Base-by-base conservation (phyloP, 139 green algal genomes). In the Eudorina sp. region DNA sequence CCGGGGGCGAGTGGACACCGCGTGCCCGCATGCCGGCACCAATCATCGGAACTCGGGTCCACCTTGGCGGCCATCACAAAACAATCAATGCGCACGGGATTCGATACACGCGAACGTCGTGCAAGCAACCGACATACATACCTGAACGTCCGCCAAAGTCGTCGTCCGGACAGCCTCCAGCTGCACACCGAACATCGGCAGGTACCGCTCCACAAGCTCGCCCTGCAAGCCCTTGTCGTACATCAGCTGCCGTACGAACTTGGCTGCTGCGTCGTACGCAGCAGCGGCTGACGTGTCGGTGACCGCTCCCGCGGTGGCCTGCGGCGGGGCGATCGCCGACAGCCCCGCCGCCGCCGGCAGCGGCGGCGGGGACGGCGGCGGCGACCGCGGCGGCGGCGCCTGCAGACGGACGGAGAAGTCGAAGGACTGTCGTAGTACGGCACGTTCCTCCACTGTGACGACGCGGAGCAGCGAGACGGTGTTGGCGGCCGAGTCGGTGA, bases 381-480 rank as follows among this genome's bases (percentile, higher is more conserved):
- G 34, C 34, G 53, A 53, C 53, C 53, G 36, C 34, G 38, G 21
- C 53, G 38, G 34, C 36, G n/a, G 53, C 53, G 77, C 36, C 23
- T 53, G 77, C 3, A 72, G 19, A 16, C 41, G 40, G 29, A 43
- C 29, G 7, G 45, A 64, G 74, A 64, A 66, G 40, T 64, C 16
- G 75, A 83, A 58, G 75, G 48, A 31, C 31, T 82, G 51, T 36
- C 9, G 23, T 3, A 81, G 34, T 1, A 9, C 0, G 23, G 51
- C 48, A 27, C 68, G 48, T 68, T 88, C 48, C 68, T 88, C 83
- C 48, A 88, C 83, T 11, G 51, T 81, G 2, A 88, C 34, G 9
- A 62, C 0, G 6, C 48, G 83, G 2, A 60, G 23, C 25, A 88
- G 66, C 29, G 51, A 58, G 83, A 51, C 53, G 25, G 29, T 36